Percentiles rank a stretch among this genome's conserved stretches.
These are phyloP conservation scores for Thalassia testudinum DNA, from an alignment of 116 monocot species.

Conservation along the genomic window DNA sequence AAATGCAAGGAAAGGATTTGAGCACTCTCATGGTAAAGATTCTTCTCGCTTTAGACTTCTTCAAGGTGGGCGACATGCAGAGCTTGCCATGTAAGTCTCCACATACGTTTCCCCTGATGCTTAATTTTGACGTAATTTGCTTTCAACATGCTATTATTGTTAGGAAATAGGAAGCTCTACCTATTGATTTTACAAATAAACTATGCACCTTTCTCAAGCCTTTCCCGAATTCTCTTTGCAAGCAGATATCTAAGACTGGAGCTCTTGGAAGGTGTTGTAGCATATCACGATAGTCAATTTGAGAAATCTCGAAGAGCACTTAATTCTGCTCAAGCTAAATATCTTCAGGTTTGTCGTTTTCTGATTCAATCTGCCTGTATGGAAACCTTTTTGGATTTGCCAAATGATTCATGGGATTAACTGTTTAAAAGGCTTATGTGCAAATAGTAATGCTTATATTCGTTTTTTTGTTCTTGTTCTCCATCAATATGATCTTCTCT, in stretches of 20 bases:
- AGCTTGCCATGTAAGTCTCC: slow-evolving; percentile 67
- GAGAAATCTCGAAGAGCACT: slow-evolving; percentile 48
- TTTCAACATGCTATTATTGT: neutral
- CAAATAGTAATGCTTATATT: neutral
- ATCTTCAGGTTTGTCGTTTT: slow-evolving; percentile 38
- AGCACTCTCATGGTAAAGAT: slow-evolving; percentile 81
- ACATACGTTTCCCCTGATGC: too few species aligned
- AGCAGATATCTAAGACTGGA: slow-evolving; percentile 78
- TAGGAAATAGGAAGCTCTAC: neutral
- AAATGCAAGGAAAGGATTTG: slow-evolving; percentile 79
- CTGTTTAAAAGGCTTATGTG: too few species aligned
- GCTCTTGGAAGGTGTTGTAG: slow-evolving; percentile 91
- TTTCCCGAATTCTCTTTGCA: neutral
- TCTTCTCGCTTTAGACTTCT: slow-evolving; percentile 59
- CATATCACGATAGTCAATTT: slow-evolving; percentile 61
- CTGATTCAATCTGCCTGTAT: too few species aligned
- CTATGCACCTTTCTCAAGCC: neutral
- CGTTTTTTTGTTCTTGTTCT: neutral
- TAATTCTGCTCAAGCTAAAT: slow-evolving; percentile 72
- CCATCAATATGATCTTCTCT: neutral
- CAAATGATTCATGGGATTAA: too few species aligned
- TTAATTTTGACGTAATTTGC: too few species aligned
- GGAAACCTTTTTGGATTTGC: too few species aligned
- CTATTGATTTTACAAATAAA: neutral
- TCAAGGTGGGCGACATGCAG: slow-evolving; percentile 62